phyloP scores from a whole-genome alignment of 2,329 filamentous ascomycete species.

The Aspergillus fijiensis region DNA sequence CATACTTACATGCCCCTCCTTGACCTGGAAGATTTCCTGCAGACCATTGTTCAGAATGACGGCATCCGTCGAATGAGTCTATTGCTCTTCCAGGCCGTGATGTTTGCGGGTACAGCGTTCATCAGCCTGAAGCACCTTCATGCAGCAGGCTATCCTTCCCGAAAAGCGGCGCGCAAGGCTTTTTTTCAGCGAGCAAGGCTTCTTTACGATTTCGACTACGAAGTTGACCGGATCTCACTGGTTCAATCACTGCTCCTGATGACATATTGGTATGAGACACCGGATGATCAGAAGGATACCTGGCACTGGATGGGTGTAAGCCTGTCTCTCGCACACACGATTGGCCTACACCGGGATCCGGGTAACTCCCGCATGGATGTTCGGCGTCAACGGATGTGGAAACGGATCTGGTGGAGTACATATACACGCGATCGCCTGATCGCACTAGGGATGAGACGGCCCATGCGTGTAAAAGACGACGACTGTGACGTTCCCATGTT shows the following conservation, averaged over 20 bases:
- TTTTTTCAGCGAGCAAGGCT: slow-evolving; percentile 89
- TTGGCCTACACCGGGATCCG: slow-evolving; percentile 86
- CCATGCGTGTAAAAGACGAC: slow-evolving; percentile 87
- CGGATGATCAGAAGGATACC: slow-evolving; percentile 94
- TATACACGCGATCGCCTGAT: slow-evolving; percentile 94
- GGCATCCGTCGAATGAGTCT: slow-evolving; percentile 73
- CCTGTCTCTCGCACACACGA: slow-evolving; percentile 87
- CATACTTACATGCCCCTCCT: slow-evolving; percentile 92
- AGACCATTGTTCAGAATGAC: slow-evolving; percentile 62
- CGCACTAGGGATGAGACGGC: slow-evolving; percentile 87
- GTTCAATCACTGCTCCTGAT: slow-evolving; percentile 87
- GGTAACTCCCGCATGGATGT: slow-evolving; percentile 71
- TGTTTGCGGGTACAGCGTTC: slow-evolving; percentile 90
- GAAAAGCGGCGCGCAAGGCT: slow-evolving; percentile 79
- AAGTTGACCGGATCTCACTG: slow-evolving; percentile 81
- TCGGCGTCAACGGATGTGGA: slow-evolving; percentile 79
- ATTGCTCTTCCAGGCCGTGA: slow-evolving; percentile 87
- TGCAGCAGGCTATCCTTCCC: slow-evolving; percentile 71
- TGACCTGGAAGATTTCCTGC: slow-evolving; percentile 62
- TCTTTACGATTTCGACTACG: slow-evolving; percentile 93
- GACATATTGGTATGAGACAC: slow-evolving; percentile 98
- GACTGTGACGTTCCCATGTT: slow-evolving; percentile 95
- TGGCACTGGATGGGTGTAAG: slow-evolving; percentile 99
- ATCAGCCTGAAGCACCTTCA: slow-evolving; percentile 76
- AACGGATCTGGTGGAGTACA: slow-evolving; percentile 96